These are phyloP conservation scores for Pestalotiopsis fici DNA, from an alignment of 2,329 filamentous ascomycete species.

Conservation along the genomic window DNA sequence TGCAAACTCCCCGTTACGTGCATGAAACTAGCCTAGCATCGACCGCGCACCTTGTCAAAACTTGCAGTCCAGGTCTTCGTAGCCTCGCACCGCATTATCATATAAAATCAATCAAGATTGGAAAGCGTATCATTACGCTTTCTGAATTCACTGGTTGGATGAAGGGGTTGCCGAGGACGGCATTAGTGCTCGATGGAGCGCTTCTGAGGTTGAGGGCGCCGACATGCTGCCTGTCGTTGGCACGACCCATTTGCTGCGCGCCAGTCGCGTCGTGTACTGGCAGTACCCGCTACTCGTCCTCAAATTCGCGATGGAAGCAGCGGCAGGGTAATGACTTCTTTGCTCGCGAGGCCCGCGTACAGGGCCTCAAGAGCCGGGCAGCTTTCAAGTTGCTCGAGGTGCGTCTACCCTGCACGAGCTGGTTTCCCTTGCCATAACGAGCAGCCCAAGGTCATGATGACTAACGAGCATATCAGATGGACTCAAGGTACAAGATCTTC, in stretches of 20 bases:
- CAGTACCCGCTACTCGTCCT: conserved; percentile 50
- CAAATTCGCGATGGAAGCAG: conserved; percentile 74
- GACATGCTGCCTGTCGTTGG: not conserved
- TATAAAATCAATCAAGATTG: conserved; percentile 14
- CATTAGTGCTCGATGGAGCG: conserved; percentile 25
- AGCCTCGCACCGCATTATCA: not conserved
- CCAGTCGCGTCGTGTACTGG: not conserved
- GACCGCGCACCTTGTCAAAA: conserved; percentile 2
- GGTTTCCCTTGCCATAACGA: not conserved
- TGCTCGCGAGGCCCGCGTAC: conserved; percentile 73
- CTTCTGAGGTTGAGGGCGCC: conserved; percentile 11
- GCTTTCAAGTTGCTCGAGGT: conserved; percentile 93
- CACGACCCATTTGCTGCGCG: too few relatives aligned
- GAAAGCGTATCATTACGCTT: conserved; percentile 17
- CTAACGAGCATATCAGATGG: conserved; percentile 58
- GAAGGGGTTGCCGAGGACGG: conserved; percentile 21
- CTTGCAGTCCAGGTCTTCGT: not conserved
- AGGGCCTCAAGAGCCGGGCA: conserved; percentile 83
- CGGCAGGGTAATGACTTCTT: conserved; percentile 76
- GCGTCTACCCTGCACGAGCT: conserved; percentile 12
- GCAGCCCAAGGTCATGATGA: not conserved
- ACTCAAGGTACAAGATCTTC: conserved; percentile 80
- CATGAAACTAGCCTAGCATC: conserved; percentile 4
- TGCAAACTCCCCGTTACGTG: not conserved
- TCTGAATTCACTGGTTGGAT: conserved; percentile 18